Percentiles rank a stretch among this genome's conserved stretches.
These are phyloP conservation scores for Aspergillus sp. DNA, from an alignment of 2,329 filamentous ascomycete genomes.

Conservation along the genomic window DNA sequence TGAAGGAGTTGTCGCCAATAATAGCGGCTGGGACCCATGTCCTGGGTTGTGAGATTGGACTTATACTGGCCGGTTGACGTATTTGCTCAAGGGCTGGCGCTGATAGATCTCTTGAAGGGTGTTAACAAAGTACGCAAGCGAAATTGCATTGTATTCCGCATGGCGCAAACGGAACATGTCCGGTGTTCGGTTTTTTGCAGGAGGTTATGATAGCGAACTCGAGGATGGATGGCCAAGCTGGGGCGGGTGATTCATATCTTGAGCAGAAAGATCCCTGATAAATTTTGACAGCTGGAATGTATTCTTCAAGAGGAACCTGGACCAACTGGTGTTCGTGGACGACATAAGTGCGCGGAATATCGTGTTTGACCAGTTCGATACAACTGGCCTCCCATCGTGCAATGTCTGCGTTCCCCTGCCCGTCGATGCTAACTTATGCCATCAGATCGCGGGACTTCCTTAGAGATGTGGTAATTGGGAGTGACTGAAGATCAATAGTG, in stretches of 20 bases:
- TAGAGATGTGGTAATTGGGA: neutral
- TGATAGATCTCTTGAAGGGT: slow-evolving; percentile 2
- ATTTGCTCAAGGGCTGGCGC: neutral
- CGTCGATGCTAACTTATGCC: slow-evolving; percentile 5
- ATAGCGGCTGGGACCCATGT: neutral
- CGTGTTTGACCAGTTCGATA: slow-evolving; percentile 1
- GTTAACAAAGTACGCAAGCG: slow-evolving; percentile 6
- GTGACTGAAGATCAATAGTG: slow-evolving; percentile 2
- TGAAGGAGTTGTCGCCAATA: slow-evolving; percentile 7
- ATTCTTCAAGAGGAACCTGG: neutral
- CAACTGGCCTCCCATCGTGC: slow-evolving; percentile 2
- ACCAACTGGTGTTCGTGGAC: neutral
- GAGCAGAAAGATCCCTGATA: too few relatives aligned
- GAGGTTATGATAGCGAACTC: slow-evolving; percentile 5
- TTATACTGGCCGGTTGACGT: neutral
- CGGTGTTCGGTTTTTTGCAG: neutral
- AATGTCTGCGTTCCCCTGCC: neutral
- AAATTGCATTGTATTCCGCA: slow-evolving; percentile 6
- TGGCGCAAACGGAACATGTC: slow-evolving; percentile 2
- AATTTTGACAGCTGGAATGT: neutral
- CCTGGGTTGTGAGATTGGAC: neutral
- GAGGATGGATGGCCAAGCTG: slow-evolving; percentile 3
- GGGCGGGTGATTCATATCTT: neutral
- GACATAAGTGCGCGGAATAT: neutral
- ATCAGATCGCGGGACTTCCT: slow-evolving; percentile 6